Conservation (phyloP, 2,329 filamentous ascomycete genomes). For the Phoma sp. region DNA sequence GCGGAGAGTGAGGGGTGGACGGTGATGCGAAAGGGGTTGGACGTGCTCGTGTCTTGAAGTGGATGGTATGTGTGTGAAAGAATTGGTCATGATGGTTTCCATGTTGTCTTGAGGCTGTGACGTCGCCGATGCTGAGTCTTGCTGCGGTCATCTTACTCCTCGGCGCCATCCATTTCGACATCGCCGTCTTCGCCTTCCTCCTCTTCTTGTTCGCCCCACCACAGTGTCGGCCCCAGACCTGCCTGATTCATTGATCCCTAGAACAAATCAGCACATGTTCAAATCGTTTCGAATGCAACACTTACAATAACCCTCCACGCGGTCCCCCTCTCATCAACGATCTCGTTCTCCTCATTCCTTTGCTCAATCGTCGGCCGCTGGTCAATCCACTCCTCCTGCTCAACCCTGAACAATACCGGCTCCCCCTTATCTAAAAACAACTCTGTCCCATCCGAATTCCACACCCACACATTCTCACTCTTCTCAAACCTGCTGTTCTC, state of each 20-base stretch:
- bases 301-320: slow-evolving; percentile 71
- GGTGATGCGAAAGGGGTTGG: neutral
- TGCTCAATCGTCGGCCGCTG: slow-evolving; percentile 81
- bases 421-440: slow-evolving; percentile 92
- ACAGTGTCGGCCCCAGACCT: slow-evolving; percentile 57
- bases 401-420: slow-evolving; percentile 83
- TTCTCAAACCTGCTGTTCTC: slow-evolving; percentile 70
- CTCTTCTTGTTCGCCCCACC: slow-evolving; percentile 52
- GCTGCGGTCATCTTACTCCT: slow-evolving; percentile 20
- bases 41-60: neutral
- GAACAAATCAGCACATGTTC: neutral
- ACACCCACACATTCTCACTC: slow-evolving; percentile 82
- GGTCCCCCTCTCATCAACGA: slow-evolving; percentile 69
- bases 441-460: slow-evolving; percentile 74
- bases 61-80: too few species aligned
- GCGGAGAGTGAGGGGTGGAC: slow-evolving; percentile 2
- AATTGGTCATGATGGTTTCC: too few species aligned
- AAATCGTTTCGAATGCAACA: slow-evolving; percentile 2
- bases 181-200: slow-evolving; percentile 38
- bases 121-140: neutral
- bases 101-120: too few species aligned
- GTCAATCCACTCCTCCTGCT: slow-evolving; percentile 90
- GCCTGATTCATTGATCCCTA: slow-evolving; percentile 57
- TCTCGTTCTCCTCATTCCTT: slow-evolving; percentile 67
- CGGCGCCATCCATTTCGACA: slow-evolving; percentile 36